These are phyloP conservation scores for Trichoderma afroharzianum DNA, from an alignment of 2,329 filamentous ascomycete genomes.

Conservation along the genomic window DNA sequence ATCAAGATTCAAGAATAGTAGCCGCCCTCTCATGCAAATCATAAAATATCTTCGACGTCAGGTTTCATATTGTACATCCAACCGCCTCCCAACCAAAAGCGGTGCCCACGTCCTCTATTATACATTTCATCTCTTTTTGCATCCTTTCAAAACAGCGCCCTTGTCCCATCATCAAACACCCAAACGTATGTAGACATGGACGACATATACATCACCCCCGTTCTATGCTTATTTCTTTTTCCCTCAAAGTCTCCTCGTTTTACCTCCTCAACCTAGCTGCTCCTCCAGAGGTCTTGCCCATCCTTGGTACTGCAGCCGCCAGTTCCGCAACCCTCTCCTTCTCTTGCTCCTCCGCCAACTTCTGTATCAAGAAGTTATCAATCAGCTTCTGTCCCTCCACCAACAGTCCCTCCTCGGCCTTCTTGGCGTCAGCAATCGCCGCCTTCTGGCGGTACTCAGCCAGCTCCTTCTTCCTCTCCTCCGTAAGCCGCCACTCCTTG, in stretches of 20 bases:
- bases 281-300: constrained; percentile 15
- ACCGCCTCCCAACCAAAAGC: not conserved
- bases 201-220: constrained; percentile 21
- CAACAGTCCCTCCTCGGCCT: constrained; percentile 50
- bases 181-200: constrained; percentile 13
- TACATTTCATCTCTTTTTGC: constrained; percentile 5
- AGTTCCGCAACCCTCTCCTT: constrained; percentile 33
- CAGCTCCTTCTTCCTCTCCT: constrained; percentile 62
- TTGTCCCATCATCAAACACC: not conserved
- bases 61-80: constrained; percentile 14
- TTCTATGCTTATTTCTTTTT: not conserved
- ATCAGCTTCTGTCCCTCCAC: constrained; percentile 56
- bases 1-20: not conserved
- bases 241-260: not conserved
- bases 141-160: constrained; percentile 21
- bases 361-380: constrained; percentile 34
- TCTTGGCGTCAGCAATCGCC: constrained; percentile 52
- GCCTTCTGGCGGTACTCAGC: constrained; percentile 54
- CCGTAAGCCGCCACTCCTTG: constrained; percentile 74
- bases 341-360: constrained; percentile 33
- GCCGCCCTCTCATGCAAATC: not conserved
- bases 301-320: constrained; percentile 26
- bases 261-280: constrained; percentile 25
- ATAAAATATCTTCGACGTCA: constrained; percentile 1
- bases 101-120: constrained; percentile 8